Evolutionary conservation across 768 basidiomycete genomes (phyloP).

Genomic region (Russula sp.): DNA sequence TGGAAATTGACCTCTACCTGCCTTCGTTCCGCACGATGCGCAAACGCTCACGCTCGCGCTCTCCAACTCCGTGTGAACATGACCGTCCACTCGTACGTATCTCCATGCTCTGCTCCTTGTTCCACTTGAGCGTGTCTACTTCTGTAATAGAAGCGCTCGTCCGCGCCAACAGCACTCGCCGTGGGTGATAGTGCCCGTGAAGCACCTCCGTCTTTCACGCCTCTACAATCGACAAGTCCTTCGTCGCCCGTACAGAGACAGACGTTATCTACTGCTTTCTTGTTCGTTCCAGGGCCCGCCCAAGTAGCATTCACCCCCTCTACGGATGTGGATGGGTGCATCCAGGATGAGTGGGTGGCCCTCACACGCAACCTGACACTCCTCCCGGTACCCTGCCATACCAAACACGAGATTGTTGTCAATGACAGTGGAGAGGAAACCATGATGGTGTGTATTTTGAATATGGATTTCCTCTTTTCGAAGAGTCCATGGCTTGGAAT

Average conservation of each 20-base stretch:
- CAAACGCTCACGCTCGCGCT: slow-evolving; percentile 27
- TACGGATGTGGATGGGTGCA: slow-evolving; percentile 11
- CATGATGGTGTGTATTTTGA: slow-evolving; percentile 34
- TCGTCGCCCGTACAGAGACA: slow-evolving; percentile 25
- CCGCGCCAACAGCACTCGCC: slow-evolving; percentile 29
- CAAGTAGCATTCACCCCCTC: slow-evolving; percentile 1
- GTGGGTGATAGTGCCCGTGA: slow-evolving; percentile 24
- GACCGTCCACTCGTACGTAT: slow-evolving; percentile 51
- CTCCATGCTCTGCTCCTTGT: not conserved
- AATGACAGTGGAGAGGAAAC: slow-evolving; percentile 31
- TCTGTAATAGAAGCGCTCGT: slow-evolving; percentile 48
- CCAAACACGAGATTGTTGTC: not conserved
- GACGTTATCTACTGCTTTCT: not conserved
- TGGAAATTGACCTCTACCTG: slow-evolving; percentile 54
- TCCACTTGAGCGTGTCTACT: not conserved
- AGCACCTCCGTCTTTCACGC: slow-evolving; percentile 12
- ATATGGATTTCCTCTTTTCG: not conserved
- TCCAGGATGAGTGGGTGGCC: slow-evolving; percentile 55
- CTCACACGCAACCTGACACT: slow-evolving; percentile 64
- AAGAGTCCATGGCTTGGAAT: slow-evolving; percentile 2
- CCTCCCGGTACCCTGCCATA: not conserved
- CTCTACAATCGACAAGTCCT: slow-evolving; percentile 17
- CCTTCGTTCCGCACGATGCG: slow-evolving; percentile 33
- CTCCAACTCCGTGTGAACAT: slow-evolving; percentile 27
- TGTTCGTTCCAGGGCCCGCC: not conserved